Conservation (phyloP, 1,284 basidiomycete species). For the Cutaneotrichosporon curvatum region DNA sequence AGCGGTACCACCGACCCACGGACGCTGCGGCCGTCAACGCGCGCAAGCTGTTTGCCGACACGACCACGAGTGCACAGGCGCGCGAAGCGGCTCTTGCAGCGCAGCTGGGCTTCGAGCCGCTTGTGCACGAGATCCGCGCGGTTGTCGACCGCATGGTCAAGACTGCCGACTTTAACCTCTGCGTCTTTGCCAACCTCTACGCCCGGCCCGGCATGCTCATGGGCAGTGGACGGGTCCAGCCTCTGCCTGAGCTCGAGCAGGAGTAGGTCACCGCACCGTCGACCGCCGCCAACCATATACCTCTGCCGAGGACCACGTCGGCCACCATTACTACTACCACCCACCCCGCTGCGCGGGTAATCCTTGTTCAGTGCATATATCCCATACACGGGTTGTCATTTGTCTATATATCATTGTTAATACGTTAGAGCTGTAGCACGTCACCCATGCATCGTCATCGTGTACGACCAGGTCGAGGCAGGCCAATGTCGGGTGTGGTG, state of each 20-base stretch:
- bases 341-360: no score
- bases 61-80: background rate
- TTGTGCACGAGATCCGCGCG: conserved; percentile 40
- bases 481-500: no score
- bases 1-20: conserved; percentile 17
- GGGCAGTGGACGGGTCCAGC: conserved; percentile 12
- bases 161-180: conserved; percentile 42
- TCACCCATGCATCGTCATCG: no score
- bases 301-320: no score
- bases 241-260: conserved; percentile 13
- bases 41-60: conserved; percentile 8
- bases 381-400: background rate
- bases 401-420: no score
- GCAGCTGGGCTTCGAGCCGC: conserved; percentile 11
- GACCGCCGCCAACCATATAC: no score
- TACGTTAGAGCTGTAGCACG: no score
- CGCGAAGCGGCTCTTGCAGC: conserved; percentile 10
- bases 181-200: conserved; percentile 19
- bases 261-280: background rate
- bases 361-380: background rate
- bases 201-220: conserved; percentile 17
- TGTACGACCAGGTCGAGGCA: no score
- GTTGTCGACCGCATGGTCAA: conserved; percentile 50
- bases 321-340: no score
- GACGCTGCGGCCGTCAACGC: conserved; percentile 7